Percentiles rank a stretch among this genome's conserved stretches.
phyloP scores from a whole-genome alignment of 2,329 filamentous ascomycete genomes.

The Helicocarpus griseus region DNA sequence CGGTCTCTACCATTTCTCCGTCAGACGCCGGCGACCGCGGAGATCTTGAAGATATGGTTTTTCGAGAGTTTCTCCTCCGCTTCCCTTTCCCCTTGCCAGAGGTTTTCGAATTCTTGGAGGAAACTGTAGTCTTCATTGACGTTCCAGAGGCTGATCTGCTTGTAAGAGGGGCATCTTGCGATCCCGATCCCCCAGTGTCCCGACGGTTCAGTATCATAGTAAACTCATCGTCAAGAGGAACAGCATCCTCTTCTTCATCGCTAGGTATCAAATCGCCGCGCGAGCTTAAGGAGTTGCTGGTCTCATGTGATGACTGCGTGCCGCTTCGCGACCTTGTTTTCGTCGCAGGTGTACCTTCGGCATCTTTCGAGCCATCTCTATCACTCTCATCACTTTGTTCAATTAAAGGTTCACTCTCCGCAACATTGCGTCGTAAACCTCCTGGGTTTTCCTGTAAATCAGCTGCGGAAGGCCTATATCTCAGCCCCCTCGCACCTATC shows the following conservation, averaged over 20 bases:
- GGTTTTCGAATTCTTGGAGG: conserved; percentile 35
- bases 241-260: conserved; percentile 85
- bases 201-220: conserved; percentile 69
- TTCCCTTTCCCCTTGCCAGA: conserved; percentile 24
- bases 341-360: conserved; percentile 5
- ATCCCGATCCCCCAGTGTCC: conserved; percentile 41
- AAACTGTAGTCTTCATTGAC: conserved; percentile 38
- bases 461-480: conserved; percentile 84
- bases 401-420: conserved; percentile 56
- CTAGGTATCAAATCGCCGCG: conserved; percentile 85
- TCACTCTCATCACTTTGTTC: conserved; percentile 46
- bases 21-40: conserved; percentile 18
- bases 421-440: conserved; percentile 37
- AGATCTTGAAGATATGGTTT: conserved; percentile 17
- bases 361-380: conserved; percentile 16
- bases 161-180: conserved; percentile 53
- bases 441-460: conserved; percentile 82
- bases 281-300: conserved; percentile 76
- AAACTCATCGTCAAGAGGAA: conserved; percentile 89
- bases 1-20: conserved; percentile 20
- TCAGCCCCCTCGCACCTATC: conserved; percentile 64
- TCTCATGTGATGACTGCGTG: conserved; percentile 70
- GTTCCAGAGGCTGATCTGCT: conserved; percentile 33
- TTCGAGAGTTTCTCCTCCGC: conserved; percentile 21
- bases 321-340: conserved; percentile 52